These are phyloP conservation scores for Neonectria magnoliae DNA, from an alignment of 2,329 filamentous ascomycete species.

Conservation along the genomic window DNA sequence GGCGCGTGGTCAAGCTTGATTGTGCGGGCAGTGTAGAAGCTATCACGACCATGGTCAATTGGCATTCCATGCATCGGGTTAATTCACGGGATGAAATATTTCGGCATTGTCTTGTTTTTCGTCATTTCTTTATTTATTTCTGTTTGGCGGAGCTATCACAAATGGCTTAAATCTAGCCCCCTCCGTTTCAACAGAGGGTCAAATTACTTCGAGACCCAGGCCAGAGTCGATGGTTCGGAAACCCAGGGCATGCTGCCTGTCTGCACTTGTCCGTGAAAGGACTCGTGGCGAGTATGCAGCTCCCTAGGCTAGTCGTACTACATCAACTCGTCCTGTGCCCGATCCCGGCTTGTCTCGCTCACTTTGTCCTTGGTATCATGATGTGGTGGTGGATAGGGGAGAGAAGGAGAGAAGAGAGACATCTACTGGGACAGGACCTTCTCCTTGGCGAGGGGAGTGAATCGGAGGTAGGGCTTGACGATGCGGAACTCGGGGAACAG, in stretches of 20 bases:
- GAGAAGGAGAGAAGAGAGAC: neutral
- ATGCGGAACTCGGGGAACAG: constrained; percentile 82
- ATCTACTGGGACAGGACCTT: constrained; percentile 40
- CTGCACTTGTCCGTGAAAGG: neutral
- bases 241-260: neutral
- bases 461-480: constrained; percentile 79
- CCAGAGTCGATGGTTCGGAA: constrained; percentile 28
- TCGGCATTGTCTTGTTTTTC: constrained; percentile 13
- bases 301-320: constrained; percentile 31
- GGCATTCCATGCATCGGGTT: neutral
- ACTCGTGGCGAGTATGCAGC: constrained; percentile 2
- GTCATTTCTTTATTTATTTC: constrained; percentile 41
- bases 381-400: constrained; percentile 9
- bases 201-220: constrained; percentile 1
- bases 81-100: neutral
- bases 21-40: neutral
- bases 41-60: constrained; percentile 3
- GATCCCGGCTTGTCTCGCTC: constrained; percentile 19
- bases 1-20: neutral
- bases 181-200: constrained; percentile 4
- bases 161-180: constrained; percentile 31
- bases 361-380: constrained; percentile 40
- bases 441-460: constrained; percentile 72
- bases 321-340: neutral
- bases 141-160: constrained; percentile 31